A percentile compares a stretch with the other conserved stretches of the same genome.
phyloP scores from a whole-genome alignment of 78 protist genomes.

The Creolimax fragrantissima region DNA sequence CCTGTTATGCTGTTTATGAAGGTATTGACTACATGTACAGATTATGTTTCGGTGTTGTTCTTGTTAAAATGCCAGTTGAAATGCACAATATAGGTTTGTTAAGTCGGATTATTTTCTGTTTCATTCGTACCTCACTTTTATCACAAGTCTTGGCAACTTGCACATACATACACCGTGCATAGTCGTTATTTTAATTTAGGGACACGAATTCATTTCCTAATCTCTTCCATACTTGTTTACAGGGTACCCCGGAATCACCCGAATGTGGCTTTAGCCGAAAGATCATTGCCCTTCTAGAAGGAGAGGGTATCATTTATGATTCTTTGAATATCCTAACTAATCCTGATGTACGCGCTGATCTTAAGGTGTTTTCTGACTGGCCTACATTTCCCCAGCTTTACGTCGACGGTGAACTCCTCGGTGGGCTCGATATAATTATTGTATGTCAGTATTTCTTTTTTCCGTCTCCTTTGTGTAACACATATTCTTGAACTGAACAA shows the following conservation, averaged over 20 bases:
- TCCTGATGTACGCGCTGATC: conserved; percentile 62
- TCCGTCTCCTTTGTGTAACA: background rate
- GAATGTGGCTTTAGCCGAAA: conserved; percentile 69
- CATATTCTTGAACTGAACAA: background rate
- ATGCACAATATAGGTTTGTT: too few species aligned
- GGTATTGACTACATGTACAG: conserved; percentile 49
- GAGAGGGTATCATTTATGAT: conserved; percentile 36
- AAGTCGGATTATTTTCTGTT: too few species aligned
- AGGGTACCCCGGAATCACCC: conserved; percentile 39
- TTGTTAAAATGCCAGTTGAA: background rate
- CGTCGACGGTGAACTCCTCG: conserved; percentile 81
- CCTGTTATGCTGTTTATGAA: conserved; percentile 81
- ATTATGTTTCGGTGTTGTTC: background rate
- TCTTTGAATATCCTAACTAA: conserved; percentile 61
- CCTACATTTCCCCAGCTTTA: conserved; percentile 91
- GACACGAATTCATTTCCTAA: too few species aligned
- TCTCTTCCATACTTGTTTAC: too few species aligned
- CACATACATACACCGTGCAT: too few species aligned
- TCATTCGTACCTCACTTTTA: too few species aligned
- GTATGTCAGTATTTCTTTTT: conserved; percentile 12
- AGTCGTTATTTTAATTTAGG: too few species aligned
- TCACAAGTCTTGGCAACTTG: too few species aligned
- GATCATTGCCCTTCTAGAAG: conserved; percentile 50
- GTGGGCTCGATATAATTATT: conserved; percentile 79
- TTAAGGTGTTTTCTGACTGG: conserved; percentile 74